phyloP scores from a whole-genome alignment of 257 asterid genomes.

The Vinca minor region DNA sequence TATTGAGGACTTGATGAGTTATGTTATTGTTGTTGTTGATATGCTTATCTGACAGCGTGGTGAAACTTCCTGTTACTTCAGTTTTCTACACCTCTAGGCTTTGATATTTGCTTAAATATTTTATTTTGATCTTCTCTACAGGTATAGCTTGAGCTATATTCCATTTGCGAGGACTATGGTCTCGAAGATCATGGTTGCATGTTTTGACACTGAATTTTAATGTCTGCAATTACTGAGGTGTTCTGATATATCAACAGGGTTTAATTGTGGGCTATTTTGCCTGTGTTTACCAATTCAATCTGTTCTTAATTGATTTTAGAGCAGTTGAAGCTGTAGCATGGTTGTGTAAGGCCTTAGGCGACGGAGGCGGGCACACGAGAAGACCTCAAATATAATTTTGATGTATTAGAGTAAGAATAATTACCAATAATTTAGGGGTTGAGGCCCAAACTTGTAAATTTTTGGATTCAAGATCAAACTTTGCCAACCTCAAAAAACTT shows the following conservation, averaged over 20 bases:
- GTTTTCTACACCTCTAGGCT: neutral
- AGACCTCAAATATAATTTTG: no score
- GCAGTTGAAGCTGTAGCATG: neutral
- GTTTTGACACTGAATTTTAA: conserved; percentile 94
- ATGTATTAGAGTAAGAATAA: no score
- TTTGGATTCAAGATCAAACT: no score
- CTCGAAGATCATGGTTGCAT: conserved; percentile 69
- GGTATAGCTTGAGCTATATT: conserved; percentile 96
- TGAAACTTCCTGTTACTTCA: neutral
- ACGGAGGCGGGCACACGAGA: no score
- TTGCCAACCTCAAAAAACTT: no score
- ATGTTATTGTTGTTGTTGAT: no score
- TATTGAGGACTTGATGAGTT: no score
- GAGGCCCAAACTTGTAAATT: no score
- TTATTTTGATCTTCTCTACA: conserved; percentile 28
- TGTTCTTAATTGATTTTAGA: neutral
- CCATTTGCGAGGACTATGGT: conserved; percentile 98
- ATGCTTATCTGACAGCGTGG: neutral
- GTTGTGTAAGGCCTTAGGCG: neutral
- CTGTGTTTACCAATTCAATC: neutral
- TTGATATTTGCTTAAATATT: neutral
- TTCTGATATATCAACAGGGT: conserved; percentile 7
- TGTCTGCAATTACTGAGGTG: conserved; percentile 17
- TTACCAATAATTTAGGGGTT: no score
- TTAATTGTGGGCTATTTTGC: neutral